Evolutionary conservation across 345 rosid species (phyloP).

Genomic region (Turritis glabra): DNA sequence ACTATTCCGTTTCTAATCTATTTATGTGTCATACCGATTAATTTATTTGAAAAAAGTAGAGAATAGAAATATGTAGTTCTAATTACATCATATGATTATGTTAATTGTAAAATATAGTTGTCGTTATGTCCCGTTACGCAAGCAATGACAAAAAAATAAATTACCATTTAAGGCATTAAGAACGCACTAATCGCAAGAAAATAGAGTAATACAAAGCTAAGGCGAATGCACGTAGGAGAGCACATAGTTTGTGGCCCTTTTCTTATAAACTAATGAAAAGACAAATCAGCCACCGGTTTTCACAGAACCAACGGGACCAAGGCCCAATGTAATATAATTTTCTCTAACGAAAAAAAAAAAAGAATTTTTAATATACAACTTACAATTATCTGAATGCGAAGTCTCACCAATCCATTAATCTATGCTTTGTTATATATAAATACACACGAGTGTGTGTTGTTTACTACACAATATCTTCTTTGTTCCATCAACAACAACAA

Average conservation of each 20-base stretch:
- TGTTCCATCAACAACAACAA: neutral
- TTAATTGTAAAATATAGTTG: neutral
- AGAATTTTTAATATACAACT: neutral
- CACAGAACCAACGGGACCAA: constrained; percentile 29
- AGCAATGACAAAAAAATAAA: neutral
- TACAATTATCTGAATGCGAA: constrained; percentile 15
- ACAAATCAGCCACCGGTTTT: constrained; percentile 42
- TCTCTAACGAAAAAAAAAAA: neutral
- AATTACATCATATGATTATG: neutral
- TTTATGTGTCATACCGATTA: neutral
- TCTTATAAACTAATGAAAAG: neutral
- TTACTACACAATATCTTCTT: constrained; percentile 5
- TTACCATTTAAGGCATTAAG: neutral
- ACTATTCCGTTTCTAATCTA: too few relatives aligned
- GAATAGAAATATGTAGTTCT: neutral
- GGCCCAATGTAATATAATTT: constrained; percentile 16
- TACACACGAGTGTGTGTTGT: constrained; percentile 3
- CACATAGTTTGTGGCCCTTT: constrained; percentile 32
- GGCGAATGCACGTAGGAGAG: constrained; percentile 24
- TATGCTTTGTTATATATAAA: constrained; percentile 8
- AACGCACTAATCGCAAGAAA: neutral
- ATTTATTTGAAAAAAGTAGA: neutral
- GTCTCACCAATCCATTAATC: constrained; percentile 23
- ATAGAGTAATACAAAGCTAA: constrained; percentile 1
- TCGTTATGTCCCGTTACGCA: neutral